Percentiles rank a stretch among this genome's conserved stretches.
These are phyloP conservation scores for Apium graveolens DNA, from an alignment of 129 eudicot genomes.

Conservation along the genomic window DNA sequence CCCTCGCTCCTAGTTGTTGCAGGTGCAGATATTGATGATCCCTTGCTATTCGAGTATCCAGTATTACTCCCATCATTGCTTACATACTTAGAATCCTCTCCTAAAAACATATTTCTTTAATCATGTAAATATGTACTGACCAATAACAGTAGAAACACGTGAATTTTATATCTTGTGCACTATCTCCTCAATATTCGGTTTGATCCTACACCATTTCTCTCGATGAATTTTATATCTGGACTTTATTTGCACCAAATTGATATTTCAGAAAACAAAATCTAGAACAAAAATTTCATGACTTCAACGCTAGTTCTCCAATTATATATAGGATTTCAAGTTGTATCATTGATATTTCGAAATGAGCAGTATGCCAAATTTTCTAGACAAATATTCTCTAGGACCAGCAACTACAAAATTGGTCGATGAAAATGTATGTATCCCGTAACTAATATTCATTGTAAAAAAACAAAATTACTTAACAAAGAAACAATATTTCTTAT, in stretches of 20 bases:
- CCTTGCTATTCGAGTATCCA: conserved; percentile 45
- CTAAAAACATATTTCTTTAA: conserved; percentile 14
- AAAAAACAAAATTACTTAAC: neutral
- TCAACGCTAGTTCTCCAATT: neutral
- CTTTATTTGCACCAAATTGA: neutral
- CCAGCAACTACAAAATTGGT: neutral
- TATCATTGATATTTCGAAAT: neutral
- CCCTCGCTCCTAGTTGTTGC: conserved; percentile 67
- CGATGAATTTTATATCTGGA: neutral
- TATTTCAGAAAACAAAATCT: neutral
- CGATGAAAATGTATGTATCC: neutral
- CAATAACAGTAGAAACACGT: neutral
- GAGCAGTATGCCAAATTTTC: neutral
- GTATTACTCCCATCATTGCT: conserved; percentile 37
- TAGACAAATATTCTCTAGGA: neutral
- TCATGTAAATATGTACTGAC: neutral
- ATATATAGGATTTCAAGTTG: neutral
- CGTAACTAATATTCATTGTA: neutral
- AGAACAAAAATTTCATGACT: neutral
- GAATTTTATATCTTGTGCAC: neutral
- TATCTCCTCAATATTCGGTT: neutral
- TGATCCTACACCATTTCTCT: neutral
- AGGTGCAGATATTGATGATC: conserved; percentile 45
- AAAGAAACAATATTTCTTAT: neutral
- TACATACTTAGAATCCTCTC: conserved; percentile 33